These are phyloP conservation scores for Pelargonium myrrhifolium DNA, from an alignment of 441 rosid species.

Conservation along the genomic window DNA sequence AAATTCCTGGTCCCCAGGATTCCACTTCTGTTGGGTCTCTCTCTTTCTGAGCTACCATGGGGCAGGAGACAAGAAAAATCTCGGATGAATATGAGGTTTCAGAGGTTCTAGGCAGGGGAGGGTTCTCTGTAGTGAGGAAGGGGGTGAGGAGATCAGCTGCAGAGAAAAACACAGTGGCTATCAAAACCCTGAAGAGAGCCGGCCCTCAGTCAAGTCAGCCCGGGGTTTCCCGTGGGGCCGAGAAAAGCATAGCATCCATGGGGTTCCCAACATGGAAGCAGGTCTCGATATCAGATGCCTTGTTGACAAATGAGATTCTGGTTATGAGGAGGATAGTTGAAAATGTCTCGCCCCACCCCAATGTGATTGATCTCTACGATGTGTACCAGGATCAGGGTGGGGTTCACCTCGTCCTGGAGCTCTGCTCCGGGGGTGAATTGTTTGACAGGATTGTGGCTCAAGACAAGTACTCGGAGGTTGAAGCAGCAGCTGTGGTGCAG, in stretches of 20 bases:
- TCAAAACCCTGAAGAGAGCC: constrained; percentile 54
- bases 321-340: constrained; percentile 66
- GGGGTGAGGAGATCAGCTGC: constrained; percentile 33
- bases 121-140: constrained; percentile 63
- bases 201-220: constrained; percentile 23
- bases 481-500: constrained; percentile 51
- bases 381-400: constrained; percentile 57
- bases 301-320: constrained; percentile 61
- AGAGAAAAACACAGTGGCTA: constrained; percentile 35
- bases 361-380: constrained; percentile 59
- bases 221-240: constrained; percentile 8
- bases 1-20: constrained; percentile 5
- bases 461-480: constrained; percentile 40
- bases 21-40: not conserved
- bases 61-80: constrained; percentile 42
- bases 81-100: constrained; percentile 48
- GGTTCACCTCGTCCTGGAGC: constrained; percentile 61
- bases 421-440: constrained; percentile 58
- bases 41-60: constrained; percentile 27
- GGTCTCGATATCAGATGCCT: constrained; percentile 51
- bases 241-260: constrained; percentile 21
- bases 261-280: constrained; percentile 41
- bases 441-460: constrained; percentile 54
- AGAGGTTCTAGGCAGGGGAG: constrained; percentile 55
- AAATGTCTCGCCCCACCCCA: constrained; percentile 58